phyloP scores from a whole-genome alignment of 2,329 filamentous ascomycete genomes.

The Incumbomyces delicatus region DNA sequence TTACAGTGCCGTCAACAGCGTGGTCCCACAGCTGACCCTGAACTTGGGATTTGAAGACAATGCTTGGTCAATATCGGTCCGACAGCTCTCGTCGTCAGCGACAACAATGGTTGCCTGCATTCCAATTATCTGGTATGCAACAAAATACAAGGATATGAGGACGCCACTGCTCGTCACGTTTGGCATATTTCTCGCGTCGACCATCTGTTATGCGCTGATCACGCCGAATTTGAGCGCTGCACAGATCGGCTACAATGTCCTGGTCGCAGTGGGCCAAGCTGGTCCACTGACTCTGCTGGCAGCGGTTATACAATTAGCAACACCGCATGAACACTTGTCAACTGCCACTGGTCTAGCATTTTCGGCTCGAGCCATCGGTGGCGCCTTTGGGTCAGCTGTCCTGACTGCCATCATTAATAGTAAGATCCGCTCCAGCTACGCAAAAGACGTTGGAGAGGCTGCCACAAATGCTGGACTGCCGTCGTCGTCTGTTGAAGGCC shows the following conservation, averaged over 20 bases:
- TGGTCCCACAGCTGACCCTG: slow-evolving; percentile 41
- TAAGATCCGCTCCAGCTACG: slow-evolving; percentile 34
- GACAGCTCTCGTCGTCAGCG: slow-evolving; percentile 39
- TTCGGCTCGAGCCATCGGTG: slow-evolving; percentile 44
- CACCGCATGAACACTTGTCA: slow-evolving; percentile 43
- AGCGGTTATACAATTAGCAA: slow-evolving; percentile 44
- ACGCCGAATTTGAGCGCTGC: slow-evolving; percentile 35
- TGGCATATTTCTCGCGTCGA: slow-evolving; percentile 38
- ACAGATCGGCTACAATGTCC: slow-evolving; percentile 41
- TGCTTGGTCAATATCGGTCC: slow-evolving; percentile 39
- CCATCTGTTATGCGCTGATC: slow-evolving; percentile 39
- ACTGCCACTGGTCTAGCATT: slow-evolving; percentile 46
- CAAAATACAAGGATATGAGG: slow-evolving; percentile 41
- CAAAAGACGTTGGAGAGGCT: slow-evolving; percentile 30
- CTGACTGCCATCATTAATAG: slow-evolving; percentile 44
- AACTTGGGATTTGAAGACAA: slow-evolving; percentile 41
- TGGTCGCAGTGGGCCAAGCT: slow-evolving; percentile 41
- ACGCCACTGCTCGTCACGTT: slow-evolving; percentile 40
- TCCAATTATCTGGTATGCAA: slow-evolving; percentile 39
- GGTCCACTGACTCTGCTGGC: slow-evolving; percentile 43
- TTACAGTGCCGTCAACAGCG: slow-evolving; percentile 44
- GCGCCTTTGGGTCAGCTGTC: slow-evolving; percentile 45
- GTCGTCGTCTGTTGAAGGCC: slow-evolving; percentile 25
- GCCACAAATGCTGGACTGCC: slow-evolving; percentile 38
- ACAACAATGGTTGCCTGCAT: slow-evolving; percentile 33